Conservation (phyloP, 768 basidiomycete genomes). For the Lactarius pseudohatsudake region DNA sequence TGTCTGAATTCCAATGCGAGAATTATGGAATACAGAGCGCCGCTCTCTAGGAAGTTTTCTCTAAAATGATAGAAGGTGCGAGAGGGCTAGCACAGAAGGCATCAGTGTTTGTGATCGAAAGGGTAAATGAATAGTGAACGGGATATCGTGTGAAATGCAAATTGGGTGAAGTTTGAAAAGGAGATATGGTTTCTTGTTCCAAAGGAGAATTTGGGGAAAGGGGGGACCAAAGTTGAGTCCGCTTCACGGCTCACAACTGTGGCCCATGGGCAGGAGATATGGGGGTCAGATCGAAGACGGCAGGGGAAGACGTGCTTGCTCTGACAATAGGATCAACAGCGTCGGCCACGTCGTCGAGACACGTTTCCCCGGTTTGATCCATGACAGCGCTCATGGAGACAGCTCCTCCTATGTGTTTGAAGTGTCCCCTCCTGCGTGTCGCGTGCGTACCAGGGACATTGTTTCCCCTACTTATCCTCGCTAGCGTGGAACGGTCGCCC, state of each 20-base stretch:
- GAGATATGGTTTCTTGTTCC: slow-evolving; percentile 7
- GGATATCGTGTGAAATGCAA: slow-evolving; percentile 19
- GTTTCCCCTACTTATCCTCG: slow-evolving; percentile 9
- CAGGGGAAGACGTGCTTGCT: slow-evolving; percentile 28
- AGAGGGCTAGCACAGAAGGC: slow-evolving; percentile 4
- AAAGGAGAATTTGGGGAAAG: background rate
- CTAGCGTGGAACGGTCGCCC: slow-evolving; percentile 9
- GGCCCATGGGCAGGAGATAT: slow-evolving; percentile 4
- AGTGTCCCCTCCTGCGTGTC: slow-evolving; percentile 17
- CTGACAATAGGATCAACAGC: slow-evolving; percentile 17
- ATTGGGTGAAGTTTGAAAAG: slow-evolving; percentile 6
- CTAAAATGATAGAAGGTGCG: slow-evolving; percentile 14
- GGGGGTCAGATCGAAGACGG: slow-evolving; percentile 20
- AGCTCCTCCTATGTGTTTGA: slow-evolving; percentile 20
- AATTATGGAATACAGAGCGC: background rate
- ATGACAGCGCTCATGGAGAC: slow-evolving; percentile 27
- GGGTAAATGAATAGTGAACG: slow-evolving; percentile 13
- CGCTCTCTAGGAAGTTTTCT: slow-evolving; percentile 1
- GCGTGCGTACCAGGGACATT: slow-evolving; percentile 7
- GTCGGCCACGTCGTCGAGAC: background rate
- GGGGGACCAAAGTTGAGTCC: background rate
- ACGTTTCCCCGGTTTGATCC: slow-evolving; percentile 11
- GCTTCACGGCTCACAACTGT: background rate
- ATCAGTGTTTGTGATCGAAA: slow-evolving; percentile 3
- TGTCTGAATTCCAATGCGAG: background rate